Conservation (phyloP, 1,284 basidiomycete species). For the Leccinum huronense region DNA sequence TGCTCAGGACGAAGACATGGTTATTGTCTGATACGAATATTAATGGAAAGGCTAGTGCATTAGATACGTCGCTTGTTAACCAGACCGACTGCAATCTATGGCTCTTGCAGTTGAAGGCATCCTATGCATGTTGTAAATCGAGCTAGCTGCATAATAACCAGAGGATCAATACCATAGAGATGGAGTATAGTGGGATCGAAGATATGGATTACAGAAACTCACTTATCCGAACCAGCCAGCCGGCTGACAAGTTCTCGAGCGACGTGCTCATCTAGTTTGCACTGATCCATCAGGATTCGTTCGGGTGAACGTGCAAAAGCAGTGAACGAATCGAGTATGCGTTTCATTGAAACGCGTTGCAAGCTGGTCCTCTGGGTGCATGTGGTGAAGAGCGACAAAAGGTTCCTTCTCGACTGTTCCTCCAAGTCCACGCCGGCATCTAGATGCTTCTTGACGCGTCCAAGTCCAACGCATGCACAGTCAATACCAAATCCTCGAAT, state of each 20-base stretch:
- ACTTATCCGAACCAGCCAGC: conserved; percentile 11
- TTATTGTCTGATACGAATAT: not conserved
- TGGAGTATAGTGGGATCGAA: not conserved
- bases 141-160: not conserved
- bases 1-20: not conserved
- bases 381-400: conserved; percentile 23
- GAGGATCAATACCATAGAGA: conserved; percentile 1
- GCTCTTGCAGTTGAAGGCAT: not conserved
- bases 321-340: conserved; percentile 7
- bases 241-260: conserved; percentile 24
- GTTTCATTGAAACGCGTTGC: conserved; percentile 17
- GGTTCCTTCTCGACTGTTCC: conserved; percentile 14
- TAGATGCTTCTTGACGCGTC: conserved; percentile 1
- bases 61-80: not conserved
- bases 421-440: conserved; percentile 4
- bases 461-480: conserved; percentile 37
- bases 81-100: not conserved
- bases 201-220: conserved; percentile 1
- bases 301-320: conserved; percentile 18
- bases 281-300: conserved; percentile 20
- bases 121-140: not conserved
- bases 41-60: not conserved
- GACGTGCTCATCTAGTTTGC: conserved; percentile 22
- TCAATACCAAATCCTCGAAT: conserved; percentile 33
- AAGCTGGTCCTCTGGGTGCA: conserved; percentile 7